Evolutionary conservation across 139 green algal genomes (phyloP).

Genomic region (Coelastrella sp.): DNA sequence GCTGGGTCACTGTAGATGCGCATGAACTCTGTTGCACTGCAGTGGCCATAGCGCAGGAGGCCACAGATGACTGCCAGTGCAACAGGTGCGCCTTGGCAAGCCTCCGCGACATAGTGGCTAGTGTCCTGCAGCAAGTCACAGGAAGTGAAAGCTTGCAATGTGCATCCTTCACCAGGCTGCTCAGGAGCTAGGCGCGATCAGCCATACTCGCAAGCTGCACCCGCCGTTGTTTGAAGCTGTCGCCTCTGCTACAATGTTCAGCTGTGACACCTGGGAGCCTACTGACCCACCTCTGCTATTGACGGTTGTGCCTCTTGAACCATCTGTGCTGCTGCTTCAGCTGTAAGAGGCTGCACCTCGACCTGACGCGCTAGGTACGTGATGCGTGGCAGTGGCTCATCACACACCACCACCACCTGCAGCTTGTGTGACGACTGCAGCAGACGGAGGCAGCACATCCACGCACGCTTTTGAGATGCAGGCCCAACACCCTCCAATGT

Average conservation of each 20-base stretch:
- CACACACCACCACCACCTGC: conserved; percentile 42
- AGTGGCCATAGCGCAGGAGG: conserved; percentile 39
- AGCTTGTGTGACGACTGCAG: conserved; percentile 42
- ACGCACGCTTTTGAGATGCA: no score
- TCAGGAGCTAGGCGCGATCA: no score
- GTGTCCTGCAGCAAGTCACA: background rate
- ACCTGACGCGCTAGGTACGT: conserved; percentile 27
- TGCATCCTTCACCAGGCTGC: no score
- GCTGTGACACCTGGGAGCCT: background rate
- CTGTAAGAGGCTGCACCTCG: conserved; percentile 12
- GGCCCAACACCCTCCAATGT: no score
- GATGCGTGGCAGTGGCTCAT: conserved; percentile 29
- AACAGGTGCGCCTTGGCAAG: conserved; percentile 6
- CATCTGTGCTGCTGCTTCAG: background rate
- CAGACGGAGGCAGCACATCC: background rate
- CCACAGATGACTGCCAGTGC: conserved; percentile 30
- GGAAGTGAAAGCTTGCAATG: no score
- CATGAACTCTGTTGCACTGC: conserved; percentile 21
- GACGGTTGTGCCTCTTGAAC: conserved; percentile 13
- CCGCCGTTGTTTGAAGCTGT: no score
- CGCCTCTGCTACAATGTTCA: background rate
- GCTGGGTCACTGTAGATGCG: conserved; percentile 21
- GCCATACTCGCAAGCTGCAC: no score
- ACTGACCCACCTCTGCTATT: conserved; percentile 1
- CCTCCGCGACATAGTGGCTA: background rate